phyloP scores from a whole-genome alignment of 139 green algal species.

The Micractinium sp. region DNA sequence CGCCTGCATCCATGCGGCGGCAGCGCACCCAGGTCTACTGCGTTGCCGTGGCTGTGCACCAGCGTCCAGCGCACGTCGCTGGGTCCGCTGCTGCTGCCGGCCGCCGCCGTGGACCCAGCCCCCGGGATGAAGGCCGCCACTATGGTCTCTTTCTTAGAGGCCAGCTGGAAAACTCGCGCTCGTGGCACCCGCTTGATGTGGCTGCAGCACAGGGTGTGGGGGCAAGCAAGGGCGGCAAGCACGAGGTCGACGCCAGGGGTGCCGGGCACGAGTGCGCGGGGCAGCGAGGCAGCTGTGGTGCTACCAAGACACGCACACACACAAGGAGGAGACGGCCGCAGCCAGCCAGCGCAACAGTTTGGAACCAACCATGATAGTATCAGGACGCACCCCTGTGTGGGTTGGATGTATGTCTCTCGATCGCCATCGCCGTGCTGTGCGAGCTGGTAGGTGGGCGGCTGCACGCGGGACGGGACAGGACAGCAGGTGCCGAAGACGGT shows the following conservation, averaged over 20 bases:
- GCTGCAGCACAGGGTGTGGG: background rate
- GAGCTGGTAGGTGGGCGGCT: slow-evolving; percentile 77
- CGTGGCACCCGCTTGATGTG: slow-evolving; percentile 4
- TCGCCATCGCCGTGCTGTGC: slow-evolving; percentile 62
- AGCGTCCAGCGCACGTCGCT: slow-evolving; percentile 59
- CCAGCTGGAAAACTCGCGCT: background rate
- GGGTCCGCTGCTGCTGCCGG: background rate
- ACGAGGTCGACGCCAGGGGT: background rate
- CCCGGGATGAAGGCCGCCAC: slow-evolving; percentile 9
- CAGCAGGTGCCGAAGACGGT: background rate
- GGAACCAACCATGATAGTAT: background rate
- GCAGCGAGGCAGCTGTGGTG: background rate
- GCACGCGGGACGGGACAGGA: background rate
- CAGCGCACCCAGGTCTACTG: slow-evolving; percentile 83
- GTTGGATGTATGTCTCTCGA: slow-evolving; percentile 68
- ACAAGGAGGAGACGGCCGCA: background rate
- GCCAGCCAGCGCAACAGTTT: background rate
- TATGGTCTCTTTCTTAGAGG: slow-evolving; percentile 23
- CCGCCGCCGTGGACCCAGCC: background rate
- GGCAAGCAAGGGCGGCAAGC: background rate
- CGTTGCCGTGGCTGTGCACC: slow-evolving; percentile 94
- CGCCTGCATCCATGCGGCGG: background rate
- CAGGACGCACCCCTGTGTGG: slow-evolving; percentile 41
- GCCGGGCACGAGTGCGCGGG: background rate
- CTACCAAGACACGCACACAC: background rate